Evolutionary conservation across 2,329 filamentous ascomycete species (phyloP).

Genomic region (Dendrostoma leiphaemia): DNA sequence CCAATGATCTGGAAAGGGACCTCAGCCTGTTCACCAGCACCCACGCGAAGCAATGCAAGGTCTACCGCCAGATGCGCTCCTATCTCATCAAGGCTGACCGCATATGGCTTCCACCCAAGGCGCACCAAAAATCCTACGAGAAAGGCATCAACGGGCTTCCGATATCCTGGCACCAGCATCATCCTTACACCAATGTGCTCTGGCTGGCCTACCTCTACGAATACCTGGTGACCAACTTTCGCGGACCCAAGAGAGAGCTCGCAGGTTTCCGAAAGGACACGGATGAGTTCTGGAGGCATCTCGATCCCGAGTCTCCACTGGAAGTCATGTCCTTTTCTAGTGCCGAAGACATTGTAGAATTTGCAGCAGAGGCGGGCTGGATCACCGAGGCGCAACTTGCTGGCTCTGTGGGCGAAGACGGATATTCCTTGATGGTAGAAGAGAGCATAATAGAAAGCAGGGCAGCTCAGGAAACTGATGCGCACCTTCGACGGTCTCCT

Average conservation of each 20-base stretch:
- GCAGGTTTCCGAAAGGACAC: constrained; percentile 46
- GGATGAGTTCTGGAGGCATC: constrained; percentile 50
- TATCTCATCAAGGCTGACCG: constrained; percentile 53
- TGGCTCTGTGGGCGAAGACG: neutral
- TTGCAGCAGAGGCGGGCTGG: constrained; percentile 58
- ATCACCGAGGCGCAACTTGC: constrained; percentile 51
- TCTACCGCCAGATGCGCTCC: constrained; percentile 63
- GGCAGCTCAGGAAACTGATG: constrained; percentile 5
- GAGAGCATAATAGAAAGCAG: constrained; percentile 20
- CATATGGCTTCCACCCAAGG: constrained; percentile 44
- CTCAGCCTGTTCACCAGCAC: constrained; percentile 59
- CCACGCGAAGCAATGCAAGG: constrained; percentile 57
- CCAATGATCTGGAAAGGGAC: constrained; percentile 60
- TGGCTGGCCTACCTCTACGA: constrained; percentile 63
- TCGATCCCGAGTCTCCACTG: constrained; percentile 49
- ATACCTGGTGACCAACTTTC: constrained; percentile 48
- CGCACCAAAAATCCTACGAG: constrained; percentile 47
- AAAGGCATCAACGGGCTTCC: constrained; percentile 40
- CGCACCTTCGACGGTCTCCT: constrained; percentile 19
- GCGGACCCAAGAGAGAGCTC: constrained; percentile 45
- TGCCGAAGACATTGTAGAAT: constrained; percentile 55
- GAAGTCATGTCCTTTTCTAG: constrained; percentile 50
- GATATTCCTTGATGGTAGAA: constrained; percentile 19
- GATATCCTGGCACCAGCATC: constrained; percentile 53
- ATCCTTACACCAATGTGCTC: constrained; percentile 63